A percentile compares a stretch with the other conserved stretches of the same genome.
Conservation (phyloP, 352 stramenopile species). For the Globisporangium solare region DNA sequence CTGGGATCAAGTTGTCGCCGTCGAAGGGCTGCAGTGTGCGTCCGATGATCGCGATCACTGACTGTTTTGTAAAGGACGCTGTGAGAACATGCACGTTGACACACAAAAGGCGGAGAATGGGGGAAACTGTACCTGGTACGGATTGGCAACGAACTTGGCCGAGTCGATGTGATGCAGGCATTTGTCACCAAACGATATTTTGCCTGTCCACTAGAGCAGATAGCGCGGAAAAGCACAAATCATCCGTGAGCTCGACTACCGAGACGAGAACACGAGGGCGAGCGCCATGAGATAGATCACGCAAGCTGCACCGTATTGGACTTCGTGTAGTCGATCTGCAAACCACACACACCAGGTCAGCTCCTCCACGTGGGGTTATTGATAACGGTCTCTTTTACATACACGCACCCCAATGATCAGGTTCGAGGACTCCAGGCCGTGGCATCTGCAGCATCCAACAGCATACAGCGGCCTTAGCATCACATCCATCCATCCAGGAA, state of each 20-base stretch:
- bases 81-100: background rate
- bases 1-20: slow-evolving; percentile 66
- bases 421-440: slow-evolving; percentile 60
- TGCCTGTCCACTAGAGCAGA: slow-evolving; percentile 53
- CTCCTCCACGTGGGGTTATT: background rate
- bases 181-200: slow-evolving; percentile 48
- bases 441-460: slow-evolving; percentile 19
- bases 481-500: background rate
- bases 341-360: background rate
- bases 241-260: too few species aligned
- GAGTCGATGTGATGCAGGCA: slow-evolving; percentile 77
- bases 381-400: too few species aligned
- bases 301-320: slow-evolving; percentile 49
- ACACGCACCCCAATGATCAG: slow-evolving; percentile 64
- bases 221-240: too few species aligned
- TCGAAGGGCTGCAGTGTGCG: slow-evolving; percentile 62
- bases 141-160: slow-evolving; percentile 34
- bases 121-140: slow-evolving; percentile 50
- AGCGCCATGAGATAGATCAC: background rate
- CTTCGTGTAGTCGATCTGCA: slow-evolving; percentile 71
- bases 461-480: background rate
- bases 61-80: slow-evolving; percentile 12
- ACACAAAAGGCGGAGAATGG: background rate
- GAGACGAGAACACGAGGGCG: background rate
- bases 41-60: slow-evolving; percentile 65